Base-by-base conservation (phyloP, 2,329 filamentous ascomycete genomes). In the Tolypocladium inflatum region DNA sequence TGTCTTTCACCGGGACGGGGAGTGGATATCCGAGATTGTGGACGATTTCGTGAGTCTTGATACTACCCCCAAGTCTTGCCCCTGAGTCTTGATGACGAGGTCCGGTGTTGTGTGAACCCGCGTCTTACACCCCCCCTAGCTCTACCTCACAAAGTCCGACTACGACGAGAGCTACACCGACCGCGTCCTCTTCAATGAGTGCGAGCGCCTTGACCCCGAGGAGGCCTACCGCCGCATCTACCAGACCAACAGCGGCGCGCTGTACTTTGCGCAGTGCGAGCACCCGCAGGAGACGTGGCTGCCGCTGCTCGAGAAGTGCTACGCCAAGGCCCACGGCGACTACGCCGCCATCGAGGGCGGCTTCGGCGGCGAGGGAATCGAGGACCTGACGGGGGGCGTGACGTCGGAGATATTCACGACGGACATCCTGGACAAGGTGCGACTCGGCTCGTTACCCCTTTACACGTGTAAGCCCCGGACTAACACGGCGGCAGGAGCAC, bases 241-340 rank as follows among this genome's bases (percentile, higher is more conserved):
- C 72, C 88, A 91, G 70, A 88, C 85, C 2, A 89, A 89, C 45
- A 90, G 87, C 23, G 80, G 86, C 59, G 85, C 89, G 0, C 75
- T 93, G 0, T 90, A 90, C 71, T 92, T 91, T 72, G 87, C 87
- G 0, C 86, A 89, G 67, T 90, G 88, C 70, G 81, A 82, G 59
- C 82, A 89, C 63, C 83, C 85, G 2, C 89, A 90, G 65, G 88
- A 92, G 70, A 92, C 88, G 0, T 92, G 89, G 89, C 77, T 92
- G 37, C 88, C 89, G 0, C 76, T 92, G 26, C 79, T 92, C 1
- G 89, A 92, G 66, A 92, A 92, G 70, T 88, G 87, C 1, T 91
- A 89, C 65, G 89, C 89, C 21, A 92, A 92, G 68, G 87, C 88
- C 0, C 89, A 92, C 61, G 89, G 88, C 4, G 90, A 94, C 67